Evolutionary conservation across 169 alveolate genomes (phyloP), one percentile per base, ranked within the genome.

Genomic region (Eimeria sp.): DNA sequence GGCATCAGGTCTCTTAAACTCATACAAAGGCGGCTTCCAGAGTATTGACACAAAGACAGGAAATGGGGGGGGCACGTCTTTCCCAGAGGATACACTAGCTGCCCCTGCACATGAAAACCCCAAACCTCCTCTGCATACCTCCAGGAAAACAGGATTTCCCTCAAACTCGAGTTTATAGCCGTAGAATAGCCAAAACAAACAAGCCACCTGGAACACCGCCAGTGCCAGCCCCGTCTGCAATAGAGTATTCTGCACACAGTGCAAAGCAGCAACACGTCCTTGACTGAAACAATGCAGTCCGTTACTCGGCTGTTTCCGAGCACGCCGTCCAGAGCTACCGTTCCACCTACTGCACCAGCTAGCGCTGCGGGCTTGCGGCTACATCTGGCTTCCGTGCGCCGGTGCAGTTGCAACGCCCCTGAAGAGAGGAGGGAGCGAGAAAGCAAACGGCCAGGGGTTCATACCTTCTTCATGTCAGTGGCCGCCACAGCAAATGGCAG

Each of bases 401-500:
- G 52, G 8, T 30, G 80, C 54, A 33, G 49, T 52, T 71, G 52
- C 49, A 71, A 71, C 9, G 3, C 25, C 25, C 54, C 54, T 13
- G 54, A 49, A 33, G 30, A 11, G n/a, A 71, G 49, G 80, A 30
- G 54, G 49, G 9, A 4, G 6, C 14, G 80, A 16, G 33, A 14
- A 30, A 33, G 80, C 54, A 71, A 37, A 71, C 54, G 54, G 49
- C 54, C 27, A 16, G 0, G 54, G 13, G 54, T 46, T 25, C 78
- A 11, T 64, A 91, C 95, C 95, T 74, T 54, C 20, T 43, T 58
- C 90, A 91, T 58, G 85, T 91, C 91, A 23, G 95, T 91, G 85
- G 88, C 56, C 71, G 88, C 97, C 52, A 95, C 74, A 60, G 97
- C 97, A 80, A 95, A 83, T 30, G 97, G 97, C 80, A 91, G 49